phyloP scores from a whole-genome alignment of 1,139 yeast genomes.

The Pichia sp. region DNA sequence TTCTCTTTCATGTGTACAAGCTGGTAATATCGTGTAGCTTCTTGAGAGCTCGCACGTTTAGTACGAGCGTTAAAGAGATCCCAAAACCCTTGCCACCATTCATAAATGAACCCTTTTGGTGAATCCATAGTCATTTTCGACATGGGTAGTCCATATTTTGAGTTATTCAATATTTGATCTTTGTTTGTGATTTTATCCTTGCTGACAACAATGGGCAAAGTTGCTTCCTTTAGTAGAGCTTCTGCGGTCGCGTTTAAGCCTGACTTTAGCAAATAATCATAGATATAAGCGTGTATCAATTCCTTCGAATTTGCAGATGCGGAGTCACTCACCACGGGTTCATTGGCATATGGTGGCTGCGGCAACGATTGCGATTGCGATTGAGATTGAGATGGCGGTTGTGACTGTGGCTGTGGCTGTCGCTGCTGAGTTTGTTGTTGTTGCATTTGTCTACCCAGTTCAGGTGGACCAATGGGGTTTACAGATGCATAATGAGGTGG shows the following conservation, averaged over 20 bases:
- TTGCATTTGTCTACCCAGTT: too few relatives aligned
- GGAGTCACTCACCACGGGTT: conserved; percentile 33
- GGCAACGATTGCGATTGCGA: too few relatives aligned
- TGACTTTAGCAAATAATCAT: conserved; percentile 77
- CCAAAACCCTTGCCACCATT: conserved; percentile 98
- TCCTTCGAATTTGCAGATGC: conserved; percentile 56
- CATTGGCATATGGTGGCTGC: not conserved
- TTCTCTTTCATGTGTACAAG: conserved; percentile 59
- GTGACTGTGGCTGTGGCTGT: too few relatives aligned
- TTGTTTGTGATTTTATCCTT: conserved; percentile 13
- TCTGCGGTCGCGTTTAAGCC: conserved; percentile 66
- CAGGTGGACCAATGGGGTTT: too few relatives aligned
- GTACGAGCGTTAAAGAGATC: conserved; percentile 81
- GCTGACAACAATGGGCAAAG: conserved; percentile 27
- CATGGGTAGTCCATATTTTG: conserved; percentile 32
- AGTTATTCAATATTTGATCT: not conserved
- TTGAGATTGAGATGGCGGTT: not conserved
- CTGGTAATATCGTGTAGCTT: conserved; percentile 69
- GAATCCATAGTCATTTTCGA: conserved; percentile 60
- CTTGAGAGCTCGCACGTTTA: conserved; percentile 51
- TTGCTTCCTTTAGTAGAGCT: conserved; percentile 55
- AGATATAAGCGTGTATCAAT: conserved; percentile 74
- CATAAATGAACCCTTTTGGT: conserved; percentile 80
- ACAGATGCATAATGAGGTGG: too few relatives aligned
- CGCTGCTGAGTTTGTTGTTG: too few relatives aligned